A percentile compares a stretch with the other conserved stretches of the same genome.
Evolutionary conservation across 805 yeast genomes (phyloP).

Genomic region (Danielia reshetovae): DNA sequence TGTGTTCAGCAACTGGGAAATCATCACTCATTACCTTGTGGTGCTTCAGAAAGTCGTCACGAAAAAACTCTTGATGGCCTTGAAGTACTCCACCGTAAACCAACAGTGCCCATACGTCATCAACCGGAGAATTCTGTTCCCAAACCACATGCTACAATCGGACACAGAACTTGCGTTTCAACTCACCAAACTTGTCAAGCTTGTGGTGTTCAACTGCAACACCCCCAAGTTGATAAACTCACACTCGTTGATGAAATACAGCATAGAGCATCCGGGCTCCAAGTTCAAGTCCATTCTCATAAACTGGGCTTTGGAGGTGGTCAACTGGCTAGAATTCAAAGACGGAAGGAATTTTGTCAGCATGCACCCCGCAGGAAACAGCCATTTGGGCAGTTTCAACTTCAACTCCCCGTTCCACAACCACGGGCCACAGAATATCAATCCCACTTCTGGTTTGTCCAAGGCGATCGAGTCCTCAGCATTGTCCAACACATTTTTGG

Average conservation of each 20-base stretch:
- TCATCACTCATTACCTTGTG: constrained; percentile 37
- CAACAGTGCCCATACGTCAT: constrained; percentile 21
- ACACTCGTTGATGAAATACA: constrained; percentile 31
- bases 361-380: constrained; percentile 2
- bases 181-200: constrained; percentile 32
- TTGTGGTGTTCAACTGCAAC: constrained; percentile 37
- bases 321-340: constrained; percentile 54
- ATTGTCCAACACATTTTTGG: constrained; percentile 35
- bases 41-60: constrained; percentile 37
- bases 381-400: constrained; percentile 4
- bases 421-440: no score
- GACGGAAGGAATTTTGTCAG: constrained; percentile 33
- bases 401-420: constrained; percentile 11
- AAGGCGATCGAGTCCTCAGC: constrained; percentile 3
- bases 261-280: constrained; percentile 11
- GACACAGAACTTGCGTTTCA: constrained; percentile 41
- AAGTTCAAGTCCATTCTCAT: constrained; percentile 34
- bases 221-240: constrained; percentile 45
- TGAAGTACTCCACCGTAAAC: constrained; percentile 16
- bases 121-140: constrained; percentile 36
- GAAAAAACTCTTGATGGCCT: constrained; percentile 30
- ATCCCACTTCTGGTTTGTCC: not conserved
- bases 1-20: constrained; percentile 48
- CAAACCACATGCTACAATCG: constrained; percentile 35
- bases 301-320: constrained; percentile 50